Evolutionary conservation across 768 basidiomycete genomes (phyloP).

Genomic region (Brasilioporus rufonigricans): DNA sequence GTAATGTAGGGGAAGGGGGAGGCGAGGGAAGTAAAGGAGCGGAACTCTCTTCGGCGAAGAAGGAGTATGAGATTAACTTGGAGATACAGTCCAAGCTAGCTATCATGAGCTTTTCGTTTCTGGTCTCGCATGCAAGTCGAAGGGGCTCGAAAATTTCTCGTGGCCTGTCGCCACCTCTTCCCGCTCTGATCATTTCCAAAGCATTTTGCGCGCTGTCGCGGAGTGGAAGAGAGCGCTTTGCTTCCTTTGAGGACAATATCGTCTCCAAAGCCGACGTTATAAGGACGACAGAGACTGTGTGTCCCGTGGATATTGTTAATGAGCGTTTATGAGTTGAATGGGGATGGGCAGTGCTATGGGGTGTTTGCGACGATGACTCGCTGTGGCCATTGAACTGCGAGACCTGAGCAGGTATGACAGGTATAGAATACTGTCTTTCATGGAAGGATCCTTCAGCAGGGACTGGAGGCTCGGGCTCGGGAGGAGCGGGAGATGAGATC

Average conservation of each 20-base stretch:
- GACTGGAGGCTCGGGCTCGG: background rate
- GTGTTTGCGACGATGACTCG: conserved; percentile 18
- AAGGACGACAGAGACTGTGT: conserved; percentile 74
- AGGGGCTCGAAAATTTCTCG: conserved; percentile 95
- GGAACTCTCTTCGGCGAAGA: conserved; percentile 75
- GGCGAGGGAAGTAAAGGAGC: conserved; percentile 59
- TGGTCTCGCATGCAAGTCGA: conserved; percentile 92
- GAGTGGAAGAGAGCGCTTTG: conserved; percentile 76
- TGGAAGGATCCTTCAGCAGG: conserved; percentile 5
- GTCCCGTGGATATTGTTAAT: conserved; percentile 63
- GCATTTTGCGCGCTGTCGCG: conserved; percentile 82
- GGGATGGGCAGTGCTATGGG: conserved; percentile 14
- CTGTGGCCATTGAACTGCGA: conserved; percentile 13
- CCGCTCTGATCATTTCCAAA: conserved; percentile 74
- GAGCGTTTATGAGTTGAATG: conserved; percentile 49
- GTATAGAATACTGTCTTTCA: conserved; percentile 2
- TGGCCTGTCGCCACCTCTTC: conserved; percentile 72
- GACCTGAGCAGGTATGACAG: conserved; percentile 6
- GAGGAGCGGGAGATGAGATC: conserved; percentile 8
- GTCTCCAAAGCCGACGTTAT: conserved; percentile 84
- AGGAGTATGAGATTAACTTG: conserved; percentile 96
- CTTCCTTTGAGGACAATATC: conserved; percentile 85
- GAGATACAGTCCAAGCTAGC: conserved; percentile 97
- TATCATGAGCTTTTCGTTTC: conserved; percentile 91
- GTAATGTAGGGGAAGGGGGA: conserved; percentile 64